Percentiles rank a stretch among this genome's conserved stretches.
Conservation (phyloP, 2,329 filamentous ascomycete genomes). For the Cyphellophora attinorum region DNA sequence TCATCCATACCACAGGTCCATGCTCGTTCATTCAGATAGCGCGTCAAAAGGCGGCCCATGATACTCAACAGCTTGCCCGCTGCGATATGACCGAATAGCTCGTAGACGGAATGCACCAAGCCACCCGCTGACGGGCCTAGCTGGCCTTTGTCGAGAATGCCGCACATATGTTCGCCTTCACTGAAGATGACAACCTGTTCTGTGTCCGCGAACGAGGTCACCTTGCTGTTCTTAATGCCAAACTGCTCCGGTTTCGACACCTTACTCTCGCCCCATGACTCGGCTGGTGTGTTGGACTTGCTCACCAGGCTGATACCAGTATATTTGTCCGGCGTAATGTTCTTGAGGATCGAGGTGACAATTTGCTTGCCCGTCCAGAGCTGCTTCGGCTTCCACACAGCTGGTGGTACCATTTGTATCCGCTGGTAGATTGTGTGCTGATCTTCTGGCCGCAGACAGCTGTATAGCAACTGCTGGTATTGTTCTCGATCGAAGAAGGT, state of each 20-base stretch:
- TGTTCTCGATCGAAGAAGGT: constrained; percentile 80
- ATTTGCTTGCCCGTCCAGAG: constrained; percentile 97
- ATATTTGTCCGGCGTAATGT: constrained; percentile 70
- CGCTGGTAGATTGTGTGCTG: constrained; percentile 76
- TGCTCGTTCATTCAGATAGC: constrained; percentile 83
- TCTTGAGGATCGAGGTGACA: constrained; percentile 84
- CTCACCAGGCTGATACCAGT: constrained; percentile 70
- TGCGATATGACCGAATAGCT: constrained; percentile 78
- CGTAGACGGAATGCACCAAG: constrained; percentile 84
- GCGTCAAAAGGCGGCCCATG: constrained; percentile 78
- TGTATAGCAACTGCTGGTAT: constrained; percentile 92
- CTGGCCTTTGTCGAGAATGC: constrained; percentile 92
- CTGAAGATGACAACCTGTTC: constrained; percentile 75
- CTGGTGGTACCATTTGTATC: constrained; percentile 70
- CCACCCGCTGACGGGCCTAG: constrained; percentile 81
- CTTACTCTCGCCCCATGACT: constrained; percentile 60
- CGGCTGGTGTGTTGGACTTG: constrained; percentile 67
- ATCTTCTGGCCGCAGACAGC: constrained; percentile 77
- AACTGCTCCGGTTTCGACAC: constrained; percentile 33
- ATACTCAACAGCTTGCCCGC: constrained; percentile 84
- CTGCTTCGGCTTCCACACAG: constrained; percentile 68
- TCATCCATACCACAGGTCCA: constrained; percentile 98
- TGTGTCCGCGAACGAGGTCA: constrained; percentile 37
- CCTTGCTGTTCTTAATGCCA: constrained; percentile 11
- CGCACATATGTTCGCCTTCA: constrained; percentile 77